Evolutionary conservation across 306 rosid species (phyloP).

Genomic region (Oemleria cerasiformis): DNA sequence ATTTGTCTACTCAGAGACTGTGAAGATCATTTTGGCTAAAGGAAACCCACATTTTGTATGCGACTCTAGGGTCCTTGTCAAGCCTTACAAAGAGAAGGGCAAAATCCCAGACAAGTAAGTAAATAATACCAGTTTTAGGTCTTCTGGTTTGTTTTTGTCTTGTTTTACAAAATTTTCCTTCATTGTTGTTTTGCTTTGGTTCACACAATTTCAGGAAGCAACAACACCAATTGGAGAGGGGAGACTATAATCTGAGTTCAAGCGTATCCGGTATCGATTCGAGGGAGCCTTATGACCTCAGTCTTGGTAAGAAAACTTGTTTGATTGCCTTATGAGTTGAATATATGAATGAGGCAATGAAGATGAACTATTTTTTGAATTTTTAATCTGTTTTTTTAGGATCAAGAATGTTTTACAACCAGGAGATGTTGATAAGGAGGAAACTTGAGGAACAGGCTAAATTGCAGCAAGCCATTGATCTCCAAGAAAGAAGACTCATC

Average conservation of each 20-base stretch:
- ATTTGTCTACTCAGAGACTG: constrained; percentile 86
- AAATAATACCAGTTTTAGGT: neutral
- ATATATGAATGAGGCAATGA: neutral
- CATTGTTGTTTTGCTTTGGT: neutral
- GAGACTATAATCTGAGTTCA: constrained; percentile 38
- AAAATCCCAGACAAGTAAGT: constrained; percentile 90
- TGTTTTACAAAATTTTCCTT: neutral
- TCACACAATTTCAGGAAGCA: constrained; percentile 39
- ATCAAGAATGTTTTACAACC: constrained; percentile 60
- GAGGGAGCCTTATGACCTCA: constrained; percentile 34
- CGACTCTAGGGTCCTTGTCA: constrained; percentile 92
- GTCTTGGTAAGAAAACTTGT: constrained; percentile 27
- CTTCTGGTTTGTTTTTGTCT: neutral
- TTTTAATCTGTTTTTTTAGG: constrained; percentile 36
- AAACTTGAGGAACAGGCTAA: constrained; percentile 76
- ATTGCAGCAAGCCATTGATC: constrained; percentile 72
- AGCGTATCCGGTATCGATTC: constrained; percentile 39
- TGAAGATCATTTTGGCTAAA: constrained; percentile 71
- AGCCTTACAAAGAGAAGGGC: constrained; percentile 98
- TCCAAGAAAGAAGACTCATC: constrained; percentile 74
- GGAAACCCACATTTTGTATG: constrained; percentile 97
- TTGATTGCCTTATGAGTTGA: neutral
- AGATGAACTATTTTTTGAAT: neutral
- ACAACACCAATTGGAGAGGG: constrained; percentile 41
- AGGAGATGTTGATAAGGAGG: constrained; percentile 63